Evolutionary conservation across 1,139 yeast species (phyloP).

Genomic region (Lodderomyces elongisporus): DNA sequence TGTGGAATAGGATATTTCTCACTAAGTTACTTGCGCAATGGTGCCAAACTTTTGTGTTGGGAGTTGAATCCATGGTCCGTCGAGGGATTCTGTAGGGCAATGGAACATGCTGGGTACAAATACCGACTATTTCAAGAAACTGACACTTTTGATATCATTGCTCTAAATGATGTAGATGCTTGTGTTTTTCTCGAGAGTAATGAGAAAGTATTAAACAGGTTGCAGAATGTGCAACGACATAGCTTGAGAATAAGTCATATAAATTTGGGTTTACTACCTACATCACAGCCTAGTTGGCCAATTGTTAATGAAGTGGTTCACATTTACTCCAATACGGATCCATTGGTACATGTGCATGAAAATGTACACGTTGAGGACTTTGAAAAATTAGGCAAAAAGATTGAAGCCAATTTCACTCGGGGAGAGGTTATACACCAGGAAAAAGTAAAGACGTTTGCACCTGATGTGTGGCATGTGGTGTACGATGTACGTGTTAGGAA

Average conservation of each 20-base stretch:
- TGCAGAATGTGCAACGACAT: slow-evolving; percentile 21
- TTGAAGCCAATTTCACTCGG: slow-evolving; percentile 10
- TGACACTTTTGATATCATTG: slow-evolving; percentile 16
- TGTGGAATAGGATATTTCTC: slow-evolving; percentile 88
- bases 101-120: slow-evolving; percentile 39
- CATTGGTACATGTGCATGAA: slow-evolving; percentile 67
- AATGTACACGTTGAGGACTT: slow-evolving; percentile 52
- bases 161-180: slow-evolving; percentile 18
- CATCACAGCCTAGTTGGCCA: slow-evolving; percentile 60
- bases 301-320: slow-evolving; percentile 30
- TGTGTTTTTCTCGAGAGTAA: slow-evolving; percentile 61
- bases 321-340: slow-evolving; percentile 11
- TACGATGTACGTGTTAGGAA: slow-evolving; percentile 38
- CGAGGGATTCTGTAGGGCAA: slow-evolving; percentile 61
- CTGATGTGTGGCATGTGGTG: slow-evolving; percentile 78
- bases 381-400: slow-evolving; percentile 23
- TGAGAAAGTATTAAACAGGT: slow-evolving; percentile 40
- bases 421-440: slow-evolving; percentile 35
- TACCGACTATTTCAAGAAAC: slow-evolving; percentile 33
- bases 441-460: slow-evolving; percentile 79
- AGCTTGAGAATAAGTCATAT: slow-evolving; percentile 49
- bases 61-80: slow-evolving; percentile 85
- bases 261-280: slow-evolving; percentile 74
- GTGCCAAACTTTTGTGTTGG: slow-evolving; percentile 68
- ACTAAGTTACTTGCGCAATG: slow-evolving; percentile 55